phyloP scores from a whole-genome alignment of 2,329 filamentous ascomycete species.

The Xylaria sp. region DNA sequence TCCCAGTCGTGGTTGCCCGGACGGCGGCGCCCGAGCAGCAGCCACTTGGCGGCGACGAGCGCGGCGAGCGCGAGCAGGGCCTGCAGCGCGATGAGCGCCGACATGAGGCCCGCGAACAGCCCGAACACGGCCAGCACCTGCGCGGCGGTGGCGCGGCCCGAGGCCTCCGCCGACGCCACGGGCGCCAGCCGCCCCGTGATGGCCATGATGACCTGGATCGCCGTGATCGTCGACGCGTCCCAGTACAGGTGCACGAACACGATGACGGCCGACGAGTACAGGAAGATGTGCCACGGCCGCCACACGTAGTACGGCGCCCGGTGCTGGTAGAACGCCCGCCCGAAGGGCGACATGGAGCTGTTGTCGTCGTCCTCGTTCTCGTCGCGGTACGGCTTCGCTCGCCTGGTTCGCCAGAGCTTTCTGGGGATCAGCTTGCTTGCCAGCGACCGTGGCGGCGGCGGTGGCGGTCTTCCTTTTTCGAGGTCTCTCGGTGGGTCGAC shows the following conservation, averaged over 20 bases:
- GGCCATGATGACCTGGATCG: constrained; percentile 47
- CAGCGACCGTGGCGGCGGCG: not conserved
- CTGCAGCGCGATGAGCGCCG: constrained; percentile 47
- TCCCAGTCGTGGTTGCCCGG: constrained; percentile 62
- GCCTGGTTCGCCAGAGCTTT: not conserved
- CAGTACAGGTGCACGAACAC: constrained; percentile 53
- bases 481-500: not conserved
- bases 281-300: constrained; percentile 50
- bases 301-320: constrained; percentile 55
- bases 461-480: not conserved
- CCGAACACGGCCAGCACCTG: constrained; percentile 41
- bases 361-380: constrained; percentile 30
- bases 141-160: constrained; percentile 5
- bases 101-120: constrained; percentile 44
- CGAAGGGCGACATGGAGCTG: constrained; percentile 48
- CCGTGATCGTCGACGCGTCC: constrained; percentile 51
- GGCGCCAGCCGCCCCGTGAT: constrained; percentile 2
- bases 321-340: constrained; percentile 57
- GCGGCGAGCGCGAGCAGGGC: constrained; percentile 46
- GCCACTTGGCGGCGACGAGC: constrained; percentile 54
- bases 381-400: not conserved
- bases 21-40: constrained; percentile 51
- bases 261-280: constrained; percentile 51
- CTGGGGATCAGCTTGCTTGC: constrained; percentile 1
- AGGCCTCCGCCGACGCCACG: not conserved